Base-by-base conservation (phyloP, 176 grass and related monocot genomes). In the Oryza coarctata region DNA sequence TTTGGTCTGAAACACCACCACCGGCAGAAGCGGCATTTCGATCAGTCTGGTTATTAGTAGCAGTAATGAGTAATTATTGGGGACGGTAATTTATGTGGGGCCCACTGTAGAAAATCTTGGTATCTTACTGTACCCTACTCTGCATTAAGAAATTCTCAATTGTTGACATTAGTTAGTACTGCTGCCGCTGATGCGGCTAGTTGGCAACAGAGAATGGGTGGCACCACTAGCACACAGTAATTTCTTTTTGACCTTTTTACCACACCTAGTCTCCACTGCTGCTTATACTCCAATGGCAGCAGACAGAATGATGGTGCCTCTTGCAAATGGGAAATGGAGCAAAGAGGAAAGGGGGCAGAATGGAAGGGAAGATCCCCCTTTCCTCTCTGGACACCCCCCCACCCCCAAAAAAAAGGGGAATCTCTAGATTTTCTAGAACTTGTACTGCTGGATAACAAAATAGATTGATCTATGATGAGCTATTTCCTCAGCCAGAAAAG, bases 351-450 rank as follows among this genome's bases (percentile, higher is more conserved):
- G 33, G 36, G 72, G 34, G 9, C 29, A n/a, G 63, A 68, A 65
- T 70, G 70, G 11, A 12, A 40, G 12, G 55, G 55, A 66, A 73
- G 81, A 80, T 89, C 76, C 77, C 63, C 58, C 68, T 43, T 80
- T 74, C 47, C 75, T 23, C 81, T 74, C 80, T 69, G 45, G n/a
- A 76, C 70, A 63, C 50, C 7, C 15, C n/a, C n/a, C n/a, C n/a
- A n/a, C n/a, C n/a, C n/a, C n/a, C n/a, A n/a, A n/a, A 15, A 62
- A 75, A 88, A 80, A 84, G 87, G 70, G 50, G 6, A 85, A 76
- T 55, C 76, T 89, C 74, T 76, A 79, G 70, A 40, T 76, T 76
- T 85, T 89, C 87, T 89, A 89, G 87, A 89, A 89, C 69, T 60
- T 85, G 82, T 81, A 85, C 77, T 70, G 82, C 82, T 80, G 87